Percentiles rank a stretch among this genome's conserved stretches.
Conservation (phyloP, 768 basidiomycete genomes). For the Lactarius tabidus region DNA sequence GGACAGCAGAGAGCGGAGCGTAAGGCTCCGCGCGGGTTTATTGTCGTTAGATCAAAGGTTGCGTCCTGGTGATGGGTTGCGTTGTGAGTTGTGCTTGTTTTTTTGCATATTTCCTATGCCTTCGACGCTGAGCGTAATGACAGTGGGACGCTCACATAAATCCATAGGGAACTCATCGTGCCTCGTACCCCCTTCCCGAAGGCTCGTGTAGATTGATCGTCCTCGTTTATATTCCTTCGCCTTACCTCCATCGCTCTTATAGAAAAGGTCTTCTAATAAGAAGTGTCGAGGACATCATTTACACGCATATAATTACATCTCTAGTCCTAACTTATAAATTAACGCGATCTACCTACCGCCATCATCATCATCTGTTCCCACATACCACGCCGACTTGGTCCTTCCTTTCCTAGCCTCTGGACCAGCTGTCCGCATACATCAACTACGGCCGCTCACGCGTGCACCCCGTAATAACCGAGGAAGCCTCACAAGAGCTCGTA, state of each 20-base stretch:
- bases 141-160: no score
- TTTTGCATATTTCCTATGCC: not conserved
- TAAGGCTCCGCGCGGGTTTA: conserved; percentile 64
- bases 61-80: not conserved
- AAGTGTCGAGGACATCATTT: no score
- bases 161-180: no score
- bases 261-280: no score
- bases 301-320: no score
- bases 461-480: conserved; percentile 82
- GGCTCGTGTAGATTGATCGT: no score
- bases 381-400: not conserved
- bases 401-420: conserved; percentile 69
- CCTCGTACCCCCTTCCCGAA: no score
- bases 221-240: no score
- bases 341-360: no score
- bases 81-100: not conserved
- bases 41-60: conserved; percentile 40
- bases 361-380: not conserved
- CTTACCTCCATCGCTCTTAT: no score
- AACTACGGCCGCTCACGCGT: conserved; percentile 86
- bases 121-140: no score
- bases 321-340: no score
- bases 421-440: conserved; percentile 91
- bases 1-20: conserved; percentile 30
- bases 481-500: conserved; percentile 81